Evolutionary conservation across 2,329 filamentous ascomycete species (phyloP), one percentile per base, ranked within the genome.

Genomic region (Cladosporium sp.): DNA sequence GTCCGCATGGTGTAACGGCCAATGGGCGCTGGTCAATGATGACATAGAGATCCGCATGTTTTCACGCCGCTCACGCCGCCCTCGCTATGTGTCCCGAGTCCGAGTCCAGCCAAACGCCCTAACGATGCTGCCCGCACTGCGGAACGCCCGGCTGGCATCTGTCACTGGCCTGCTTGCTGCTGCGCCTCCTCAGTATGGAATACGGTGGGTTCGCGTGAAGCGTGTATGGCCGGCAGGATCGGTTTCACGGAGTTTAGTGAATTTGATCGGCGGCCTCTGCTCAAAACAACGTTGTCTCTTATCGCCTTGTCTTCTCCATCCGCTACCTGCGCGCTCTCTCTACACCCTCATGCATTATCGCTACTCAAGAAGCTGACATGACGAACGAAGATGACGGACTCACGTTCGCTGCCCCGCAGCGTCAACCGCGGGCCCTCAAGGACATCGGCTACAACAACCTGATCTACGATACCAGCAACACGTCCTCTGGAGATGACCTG

Each of bases 401-500:
- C 48, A 50, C 48, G 16, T 18, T 50, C 19, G 48, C 48, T 32
- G 32, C 37, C 13, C 48, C 48, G 8, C 31, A 50, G 32, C 48
- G 48, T 22, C 48, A 19, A 8, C 48, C 48, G 10, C 38, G 40
- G 9, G 49, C 49, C 16, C 38, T 52, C 35, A 46, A 45, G 32
- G 32, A 46, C 28, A 41, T 52, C n/a, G 49, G 49, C 35, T 52
- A 52, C 43, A 52, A 52, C 22, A 41, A 43, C 11, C 4, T 52
- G 43, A 41, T 52, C 11, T 52, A 46, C 28, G 49, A 52, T 18
- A 50, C 48, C 9, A 28, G 43, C 34, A 46, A 45, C 46, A 72
- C 71, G n/a, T 73, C 73, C 5, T 75, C 73, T 48, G 74, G 75
- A 22, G 73, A 70, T 43, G 66, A 75, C 46, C 63, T 55, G 43